Evolutionary conservation across 305 asterid genomes (phyloP).

Genomic region (Fraxinus floribunda): DNA sequence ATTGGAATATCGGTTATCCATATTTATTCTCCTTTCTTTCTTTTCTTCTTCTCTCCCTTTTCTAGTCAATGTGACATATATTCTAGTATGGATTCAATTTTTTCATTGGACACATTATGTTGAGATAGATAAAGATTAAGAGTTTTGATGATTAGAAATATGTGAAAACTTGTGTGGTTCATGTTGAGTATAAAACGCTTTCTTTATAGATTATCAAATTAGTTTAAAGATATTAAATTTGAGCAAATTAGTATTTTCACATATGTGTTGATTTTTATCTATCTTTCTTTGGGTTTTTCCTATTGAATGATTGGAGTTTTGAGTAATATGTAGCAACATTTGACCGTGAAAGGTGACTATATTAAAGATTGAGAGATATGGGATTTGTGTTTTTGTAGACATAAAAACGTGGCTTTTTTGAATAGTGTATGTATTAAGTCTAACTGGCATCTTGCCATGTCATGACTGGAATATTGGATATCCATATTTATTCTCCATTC

Average conservation of each 20-base stretch:
- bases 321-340: not conserved
- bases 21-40: not conserved
- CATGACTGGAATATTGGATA: not conserved
- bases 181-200: not conserved
- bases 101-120: not conserved
- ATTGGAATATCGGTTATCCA: not conserved
- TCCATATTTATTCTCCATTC: not conserved
- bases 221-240: not conserved
- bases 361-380: not conserved
- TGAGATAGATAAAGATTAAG: not conserved
- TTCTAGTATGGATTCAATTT: not conserved
- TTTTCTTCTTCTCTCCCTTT: not conserved
- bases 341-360: not conserved
- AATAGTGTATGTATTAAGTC: not conserved
- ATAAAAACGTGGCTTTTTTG: not conserved
- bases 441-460: not conserved
- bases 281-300: not conserved
- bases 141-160: not conserved
- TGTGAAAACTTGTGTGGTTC: not conserved
- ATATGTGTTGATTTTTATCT: not conserved
- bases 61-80: not conserved
- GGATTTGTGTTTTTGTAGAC: not conserved
- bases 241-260: not conserved
- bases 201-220: not conserved
- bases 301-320: not conserved